Evolutionary conservation across 352 stramenopile species (phyloP).

Genomic region (Phytophthora foliorum): DNA sequence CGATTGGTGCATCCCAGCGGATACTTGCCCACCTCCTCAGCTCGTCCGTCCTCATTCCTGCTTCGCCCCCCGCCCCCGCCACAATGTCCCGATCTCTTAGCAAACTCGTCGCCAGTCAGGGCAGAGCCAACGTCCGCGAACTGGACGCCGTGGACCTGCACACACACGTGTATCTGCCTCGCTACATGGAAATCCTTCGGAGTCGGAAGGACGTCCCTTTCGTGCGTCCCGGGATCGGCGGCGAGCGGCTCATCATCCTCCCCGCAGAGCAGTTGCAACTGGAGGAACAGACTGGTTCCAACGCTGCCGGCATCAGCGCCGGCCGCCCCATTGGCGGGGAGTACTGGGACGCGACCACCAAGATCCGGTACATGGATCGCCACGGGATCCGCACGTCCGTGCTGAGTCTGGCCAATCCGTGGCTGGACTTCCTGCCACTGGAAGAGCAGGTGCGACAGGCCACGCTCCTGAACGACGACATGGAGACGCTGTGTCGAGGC

Average conservation of each 20-base stretch:
- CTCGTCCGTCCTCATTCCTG: not conserved
- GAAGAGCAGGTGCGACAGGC: constrained; percentile 56
- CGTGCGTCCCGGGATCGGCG: constrained; percentile 38
- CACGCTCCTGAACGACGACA: constrained; percentile 62
- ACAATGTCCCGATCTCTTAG: constrained; percentile 36
- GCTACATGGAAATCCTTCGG: constrained; percentile 72
- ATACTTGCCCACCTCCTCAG: constrained; percentile 2
- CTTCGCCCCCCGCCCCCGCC: not conserved
- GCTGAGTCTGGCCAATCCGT: constrained; percentile 75
- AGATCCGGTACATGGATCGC: constrained; percentile 73
- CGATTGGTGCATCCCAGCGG: not conserved
- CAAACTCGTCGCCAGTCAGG: constrained; percentile 45
- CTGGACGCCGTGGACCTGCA: constrained; percentile 64
- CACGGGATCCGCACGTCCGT: constrained; percentile 69
- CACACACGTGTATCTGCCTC: constrained; percentile 73
- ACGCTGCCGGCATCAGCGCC: constrained; percentile 42
- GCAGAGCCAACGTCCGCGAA: constrained; percentile 47
- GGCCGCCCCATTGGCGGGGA: constrained; percentile 67
- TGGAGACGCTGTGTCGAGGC: constrained; percentile 53
- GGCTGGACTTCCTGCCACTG: constrained; percentile 71
- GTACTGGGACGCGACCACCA: constrained; percentile 64
- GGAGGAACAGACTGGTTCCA: constrained; percentile 22
- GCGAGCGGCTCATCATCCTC: constrained; percentile 70
- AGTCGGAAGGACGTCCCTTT: constrained; percentile 55
- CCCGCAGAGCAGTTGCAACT: constrained; percentile 60